phyloP scores from a whole-genome alignment of 2,329 filamentous ascomycete genomes.

The Epichloe glyceriae region DNA sequence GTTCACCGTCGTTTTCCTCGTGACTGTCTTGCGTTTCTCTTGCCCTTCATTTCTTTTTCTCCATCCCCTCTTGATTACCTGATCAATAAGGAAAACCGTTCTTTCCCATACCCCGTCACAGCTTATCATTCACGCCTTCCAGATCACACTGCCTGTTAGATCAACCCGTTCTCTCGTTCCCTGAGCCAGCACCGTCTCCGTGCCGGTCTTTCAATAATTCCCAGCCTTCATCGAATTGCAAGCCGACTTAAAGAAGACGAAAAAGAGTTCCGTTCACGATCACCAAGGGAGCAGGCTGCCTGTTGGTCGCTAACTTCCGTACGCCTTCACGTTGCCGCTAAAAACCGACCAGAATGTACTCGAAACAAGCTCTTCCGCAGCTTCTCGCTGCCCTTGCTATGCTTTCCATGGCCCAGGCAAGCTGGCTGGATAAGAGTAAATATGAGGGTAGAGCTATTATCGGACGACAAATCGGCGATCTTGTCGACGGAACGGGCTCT shows the following conservation, averaged over 20 bases:
- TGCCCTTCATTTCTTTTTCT: slow-evolving; percentile 1
- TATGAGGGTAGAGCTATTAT: slow-evolving; percentile 10
- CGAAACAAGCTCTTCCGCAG: slow-evolving; percentile 30
- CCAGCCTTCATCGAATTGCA: background rate
- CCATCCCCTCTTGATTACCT: background rate
- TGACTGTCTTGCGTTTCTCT: background rate
- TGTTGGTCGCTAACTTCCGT: background rate
- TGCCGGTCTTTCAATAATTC: background rate
- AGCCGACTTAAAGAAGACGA: background rate
- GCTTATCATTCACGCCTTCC: background rate
- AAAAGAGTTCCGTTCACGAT: background rate
- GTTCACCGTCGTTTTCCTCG: background rate
- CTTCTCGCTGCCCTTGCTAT: slow-evolving; percentile 37
- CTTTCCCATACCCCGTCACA: background rate
- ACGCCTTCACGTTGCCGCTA: background rate
- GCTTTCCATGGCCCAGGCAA: slow-evolving; percentile 31
- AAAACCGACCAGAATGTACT: slow-evolving; percentile 27
- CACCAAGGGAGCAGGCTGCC: background rate
- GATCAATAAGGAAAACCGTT: background rate
- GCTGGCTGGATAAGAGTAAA: slow-evolving; percentile 15
- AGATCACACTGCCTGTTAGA: background rate
- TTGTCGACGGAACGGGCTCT: background rate
- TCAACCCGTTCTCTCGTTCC: background rate
- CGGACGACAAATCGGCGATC: slow-evolving; percentile 11
- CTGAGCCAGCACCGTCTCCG: background rate